Evolutionary conservation across 257 asterid genomes (phyloP).

Genomic region (Solanum clarkiae): DNA sequence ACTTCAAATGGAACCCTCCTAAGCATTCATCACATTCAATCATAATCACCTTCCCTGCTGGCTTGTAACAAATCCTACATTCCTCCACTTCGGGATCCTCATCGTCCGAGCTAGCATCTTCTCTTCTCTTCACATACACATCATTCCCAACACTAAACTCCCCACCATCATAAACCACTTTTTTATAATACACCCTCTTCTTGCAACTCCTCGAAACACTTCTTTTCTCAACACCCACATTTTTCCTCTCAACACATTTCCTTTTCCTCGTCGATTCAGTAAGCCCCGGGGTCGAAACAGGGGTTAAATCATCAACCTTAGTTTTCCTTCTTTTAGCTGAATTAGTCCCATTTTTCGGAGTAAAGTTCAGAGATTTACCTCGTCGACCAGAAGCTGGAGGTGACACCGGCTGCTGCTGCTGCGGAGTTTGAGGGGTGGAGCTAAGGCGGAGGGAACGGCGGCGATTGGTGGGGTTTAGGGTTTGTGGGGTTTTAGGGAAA

Average conservation of each 20-base stretch:
- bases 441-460: conserved; percentile 65
- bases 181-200: conserved; percentile 52
- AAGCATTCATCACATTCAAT: conserved; percentile 91
- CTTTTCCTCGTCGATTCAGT: conserved; percentile 42
- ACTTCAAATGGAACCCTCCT: conserved; percentile 87
- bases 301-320: background rate
- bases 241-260: background rate
- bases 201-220: conserved; percentile 14
- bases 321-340: background rate
- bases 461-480: conserved; percentile 17
- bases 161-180: conserved; percentile 59
- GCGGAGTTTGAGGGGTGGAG: conserved; percentile 13
- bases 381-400: background rate
- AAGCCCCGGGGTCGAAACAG: conserved; percentile 32
- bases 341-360: conserved; percentile 7
- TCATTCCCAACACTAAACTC: conserved; percentile 67
- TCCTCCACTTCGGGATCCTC: conserved; percentile 79
- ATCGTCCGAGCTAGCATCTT: conserved; percentile 44
- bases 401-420: accelerated
- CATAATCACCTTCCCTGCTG: conserved; percentile 54
- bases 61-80: conserved; percentile 72
- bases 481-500: conserved; percentile 45
- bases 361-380: conserved; percentile 18
- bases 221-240: conserved; percentile 4
- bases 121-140: conserved; percentile 77